Conservation (phyloP, 2,329 filamentous ascomycete genomes). For the Ophiostoma populinum region DNA sequence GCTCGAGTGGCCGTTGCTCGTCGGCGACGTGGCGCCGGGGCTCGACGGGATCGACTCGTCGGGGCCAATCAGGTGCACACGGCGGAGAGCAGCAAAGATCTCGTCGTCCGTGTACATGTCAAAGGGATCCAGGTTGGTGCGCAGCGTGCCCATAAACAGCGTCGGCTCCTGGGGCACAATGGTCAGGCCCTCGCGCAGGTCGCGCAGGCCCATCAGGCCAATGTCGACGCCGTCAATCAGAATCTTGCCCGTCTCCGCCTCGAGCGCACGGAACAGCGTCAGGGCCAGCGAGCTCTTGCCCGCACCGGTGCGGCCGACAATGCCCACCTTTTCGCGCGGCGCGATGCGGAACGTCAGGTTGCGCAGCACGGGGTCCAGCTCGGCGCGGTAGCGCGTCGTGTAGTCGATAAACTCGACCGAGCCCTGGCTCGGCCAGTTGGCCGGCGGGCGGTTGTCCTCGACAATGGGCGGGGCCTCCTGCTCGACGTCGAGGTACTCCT, state of each 20-base stretch:
- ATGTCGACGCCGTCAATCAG: constrained; percentile 86
- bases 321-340: constrained; percentile 81
- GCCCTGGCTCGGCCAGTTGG: constrained; percentile 73
- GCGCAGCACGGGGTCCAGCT: constrained; percentile 74
- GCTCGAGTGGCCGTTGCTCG: too few relatives aligned
- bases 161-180: constrained; percentile 97
- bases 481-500: constrained; percentile 92
- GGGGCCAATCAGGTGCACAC: constrained; percentile 69
- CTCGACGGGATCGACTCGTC: constrained; percentile 25
- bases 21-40: constrained; percentile 8
- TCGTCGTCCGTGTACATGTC: constrained; percentile 74
- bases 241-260: constrained; percentile 80
- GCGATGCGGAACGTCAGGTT: constrained; percentile 74
- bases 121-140: constrained; percentile 89
- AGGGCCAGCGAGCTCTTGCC: constrained; percentile 92
- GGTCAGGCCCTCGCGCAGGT: constrained; percentile 83
- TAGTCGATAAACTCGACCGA: constrained; percentile 79
- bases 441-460: constrained; percentile 57
- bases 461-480: constrained; percentile 73
- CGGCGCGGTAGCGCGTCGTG: constrained; percentile 72
- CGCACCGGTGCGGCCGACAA: constrained; percentile 87
- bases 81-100: constrained; percentile 69
- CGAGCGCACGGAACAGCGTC: constrained; percentile 81
- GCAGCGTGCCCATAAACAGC: constrained; percentile 79
- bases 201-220: constrained; percentile 74